phyloP scores from a whole-genome alignment of 2,329 filamentous ascomycete species.

The Sporothrix phasma region DNA sequence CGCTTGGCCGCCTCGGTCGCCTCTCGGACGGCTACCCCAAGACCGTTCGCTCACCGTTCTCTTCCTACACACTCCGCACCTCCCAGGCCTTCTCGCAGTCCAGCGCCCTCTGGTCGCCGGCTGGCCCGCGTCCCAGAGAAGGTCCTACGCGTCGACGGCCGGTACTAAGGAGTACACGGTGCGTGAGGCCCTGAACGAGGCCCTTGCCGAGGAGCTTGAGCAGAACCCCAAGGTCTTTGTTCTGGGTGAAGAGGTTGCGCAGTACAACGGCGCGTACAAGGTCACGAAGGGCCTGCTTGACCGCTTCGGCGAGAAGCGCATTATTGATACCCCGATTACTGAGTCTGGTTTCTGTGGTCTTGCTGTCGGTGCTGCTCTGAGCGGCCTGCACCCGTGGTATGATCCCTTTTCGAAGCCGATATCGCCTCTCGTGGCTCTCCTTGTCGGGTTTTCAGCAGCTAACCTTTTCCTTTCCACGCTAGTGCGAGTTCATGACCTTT shows the following conservation, averaged over 20 bases:
- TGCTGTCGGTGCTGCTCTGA: constrained; percentile 87
- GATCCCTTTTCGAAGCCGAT: constrained; percentile 35
- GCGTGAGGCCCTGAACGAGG: constrained; percentile 94
- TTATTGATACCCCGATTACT: constrained; percentile 97
- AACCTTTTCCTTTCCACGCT: constrained; percentile 1
- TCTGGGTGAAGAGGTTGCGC: constrained; percentile 94
- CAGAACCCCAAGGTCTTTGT: constrained; percentile 90
- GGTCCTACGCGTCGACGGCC: constrained; percentile 44
- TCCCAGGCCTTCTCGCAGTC: constrained; percentile 26
- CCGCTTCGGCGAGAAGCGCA: constrained; percentile 91
- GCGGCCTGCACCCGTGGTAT: constrained; percentile 84
- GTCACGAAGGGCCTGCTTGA: constrained; percentile 96
- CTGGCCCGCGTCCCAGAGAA: constrained; percentile 31
- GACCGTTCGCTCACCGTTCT: constrained; percentile 18
- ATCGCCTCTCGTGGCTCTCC: not conserved
- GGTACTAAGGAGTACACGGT: constrained; percentile 90
- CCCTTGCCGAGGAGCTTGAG: constrained; percentile 94
- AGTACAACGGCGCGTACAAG: constrained; percentile 99
- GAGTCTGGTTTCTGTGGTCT: constrained; percentile 93
- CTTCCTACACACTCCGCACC: constrained; percentile 17
- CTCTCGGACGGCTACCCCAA: constrained; percentile 23
- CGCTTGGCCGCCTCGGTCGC: constrained; percentile 31
- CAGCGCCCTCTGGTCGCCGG: constrained; percentile 16
- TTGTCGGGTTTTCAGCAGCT: not conserved
- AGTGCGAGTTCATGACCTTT: constrained; percentile 99